phyloP scores from a whole-genome alignment of 768 basidiomycete species.

The Calocera viscosa region DNA sequence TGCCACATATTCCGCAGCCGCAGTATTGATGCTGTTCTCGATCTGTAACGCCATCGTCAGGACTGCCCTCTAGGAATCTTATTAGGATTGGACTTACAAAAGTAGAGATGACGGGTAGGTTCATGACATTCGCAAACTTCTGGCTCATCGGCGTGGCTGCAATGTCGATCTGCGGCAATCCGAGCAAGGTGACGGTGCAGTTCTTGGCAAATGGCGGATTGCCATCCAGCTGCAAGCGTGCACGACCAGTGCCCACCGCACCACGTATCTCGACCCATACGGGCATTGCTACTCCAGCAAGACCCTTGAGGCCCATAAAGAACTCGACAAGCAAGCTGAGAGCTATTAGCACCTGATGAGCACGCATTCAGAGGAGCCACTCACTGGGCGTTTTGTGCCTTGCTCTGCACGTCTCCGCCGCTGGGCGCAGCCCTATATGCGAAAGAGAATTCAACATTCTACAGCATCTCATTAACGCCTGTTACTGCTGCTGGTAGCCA shows the following conservation, averaged over 20 bases:
- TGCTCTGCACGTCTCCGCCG: background rate
- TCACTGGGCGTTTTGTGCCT: constrained; percentile 10
- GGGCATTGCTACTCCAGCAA: constrained; percentile 6
- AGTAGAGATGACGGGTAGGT: background rate
- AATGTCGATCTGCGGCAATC: constrained; percentile 10
- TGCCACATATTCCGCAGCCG: constrained; percentile 11
- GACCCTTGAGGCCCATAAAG: constrained; percentile 9
- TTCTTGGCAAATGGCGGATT: constrained; percentile 12
- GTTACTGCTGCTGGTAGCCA: background rate
- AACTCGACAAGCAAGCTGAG: constrained; percentile 11
- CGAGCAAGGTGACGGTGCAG: constrained; percentile 8
- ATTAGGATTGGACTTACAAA: background rate
- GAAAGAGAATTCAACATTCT: constrained; percentile 10
- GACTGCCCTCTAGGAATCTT: background rate
- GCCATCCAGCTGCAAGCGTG: constrained; percentile 4
- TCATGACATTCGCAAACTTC: constrained; percentile 4
- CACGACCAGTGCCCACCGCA: constrained; percentile 6
- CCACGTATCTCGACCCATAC: constrained; percentile 12
- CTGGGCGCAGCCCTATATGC: constrained; percentile 11
- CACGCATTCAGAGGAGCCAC: background rate
- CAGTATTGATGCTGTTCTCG: constrained; percentile 10
- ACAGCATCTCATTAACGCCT: background rate
- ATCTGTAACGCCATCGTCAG: background rate
- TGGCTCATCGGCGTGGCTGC: constrained; percentile 10
- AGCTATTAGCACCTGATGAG: background rate